Conservation (phyloP, 2,329 filamentous ascomycete genomes). For the Seiridium cupressi region DNA sequence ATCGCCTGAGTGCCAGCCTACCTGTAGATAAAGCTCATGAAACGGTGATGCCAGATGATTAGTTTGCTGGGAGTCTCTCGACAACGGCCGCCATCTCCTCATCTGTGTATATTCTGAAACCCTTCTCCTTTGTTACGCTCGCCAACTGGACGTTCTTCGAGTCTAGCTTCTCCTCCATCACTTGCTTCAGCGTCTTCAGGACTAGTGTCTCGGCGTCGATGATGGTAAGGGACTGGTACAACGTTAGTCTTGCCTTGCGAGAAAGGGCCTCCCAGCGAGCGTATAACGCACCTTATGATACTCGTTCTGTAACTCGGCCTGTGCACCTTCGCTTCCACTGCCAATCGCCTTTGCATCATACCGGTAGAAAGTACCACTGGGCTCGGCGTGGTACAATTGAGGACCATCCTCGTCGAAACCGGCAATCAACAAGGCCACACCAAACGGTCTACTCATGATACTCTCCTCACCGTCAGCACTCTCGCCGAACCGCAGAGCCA, state of each 20-base stretch:
- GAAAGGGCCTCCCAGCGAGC: background rate
- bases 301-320: slow-evolving; percentile 97
- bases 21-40: background rate
- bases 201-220: slow-evolving; percentile 91
- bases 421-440: slow-evolving; percentile 92
- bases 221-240: slow-evolving; percentile 74
- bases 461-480: slow-evolving; percentile 97
- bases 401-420: slow-evolving; percentile 97
- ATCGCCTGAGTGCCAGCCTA: background rate
- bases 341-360: slow-evolving; percentile 99
- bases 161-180: slow-evolving; percentile 99
- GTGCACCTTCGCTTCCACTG: slow-evolving; percentile 93
- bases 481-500: slow-evolving; percentile 94
- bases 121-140: slow-evolving; percentile 95
- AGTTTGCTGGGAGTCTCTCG: slow-evolving; percentile 72
- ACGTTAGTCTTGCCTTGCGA: background rate
- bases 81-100: slow-evolving; percentile 96
- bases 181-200: slow-evolving; percentile 97
- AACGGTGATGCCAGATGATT: slow-evolving; percentile 13
- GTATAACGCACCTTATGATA: slow-evolving; percentile 75
- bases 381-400: slow-evolving; percentile 96
- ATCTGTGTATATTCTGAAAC: slow-evolving; percentile 97
- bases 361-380: slow-evolving; percentile 96
- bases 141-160: slow-evolving; percentile 98
- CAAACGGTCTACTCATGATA: slow-evolving; percentile 97